Conservation (phyloP, 805 yeast species). For the Lachancea waltii region DNA sequence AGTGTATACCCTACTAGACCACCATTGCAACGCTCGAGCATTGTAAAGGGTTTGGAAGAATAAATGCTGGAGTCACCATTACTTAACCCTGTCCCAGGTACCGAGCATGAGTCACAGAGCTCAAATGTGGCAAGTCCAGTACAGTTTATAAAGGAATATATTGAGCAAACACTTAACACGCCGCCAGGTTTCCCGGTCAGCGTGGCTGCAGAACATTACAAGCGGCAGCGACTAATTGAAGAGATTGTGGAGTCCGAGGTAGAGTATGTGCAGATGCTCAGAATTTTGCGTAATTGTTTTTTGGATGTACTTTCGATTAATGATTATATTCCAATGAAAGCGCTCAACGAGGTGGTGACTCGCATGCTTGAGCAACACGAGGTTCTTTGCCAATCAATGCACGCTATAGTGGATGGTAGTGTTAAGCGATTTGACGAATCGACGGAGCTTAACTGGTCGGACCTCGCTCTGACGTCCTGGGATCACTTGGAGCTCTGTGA, state of each 20-base stretch:
- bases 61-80: constrained; percentile 6
- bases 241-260: constrained; percentile 8
- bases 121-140: constrained; percentile 9
- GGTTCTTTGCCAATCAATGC: not conserved
- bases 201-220: constrained; percentile 8
- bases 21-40: no score
- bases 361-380: constrained; percentile 4
- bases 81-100: not conserved
- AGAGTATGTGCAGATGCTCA: constrained; percentile 9
- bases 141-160: constrained; percentile 10
- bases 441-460: constrained; percentile 5
- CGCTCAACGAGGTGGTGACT: constrained; percentile 6
- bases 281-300: constrained; percentile 6
- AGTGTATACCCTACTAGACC: no score
- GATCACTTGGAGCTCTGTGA: constrained; percentile 8
- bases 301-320: constrained; percentile 7
- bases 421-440: constrained; percentile 8
- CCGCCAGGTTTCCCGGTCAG: constrained; percentile 8
- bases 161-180: constrained; percentile 7
- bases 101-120: constrained; percentile 5
- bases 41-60: no score
- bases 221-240: constrained; percentile 9
- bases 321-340: constrained; percentile 8
- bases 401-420: not conserved
- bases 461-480: constrained; percentile 7